Conservation (phyloP, 2,329 filamentous ascomycete species). For the Dothideomycetes sp. region DNA sequence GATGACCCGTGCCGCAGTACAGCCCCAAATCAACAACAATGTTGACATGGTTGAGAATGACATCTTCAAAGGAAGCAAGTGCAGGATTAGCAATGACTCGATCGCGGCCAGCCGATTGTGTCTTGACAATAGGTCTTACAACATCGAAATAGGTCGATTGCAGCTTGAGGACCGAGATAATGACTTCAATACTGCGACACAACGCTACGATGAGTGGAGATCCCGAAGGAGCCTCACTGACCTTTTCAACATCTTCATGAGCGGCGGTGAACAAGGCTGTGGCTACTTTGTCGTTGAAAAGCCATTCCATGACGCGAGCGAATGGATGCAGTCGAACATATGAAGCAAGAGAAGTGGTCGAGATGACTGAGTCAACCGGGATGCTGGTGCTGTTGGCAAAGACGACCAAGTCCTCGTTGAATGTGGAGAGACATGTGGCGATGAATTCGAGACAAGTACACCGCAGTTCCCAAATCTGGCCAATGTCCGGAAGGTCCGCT, state of each 20-base stretch:
- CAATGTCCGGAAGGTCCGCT: conserved; percentile 54
- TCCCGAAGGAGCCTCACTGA: conserved; percentile 63
- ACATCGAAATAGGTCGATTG: conserved; percentile 89
- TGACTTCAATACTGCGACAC: conserved; percentile 70
- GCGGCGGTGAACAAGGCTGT: conserved; percentile 67
- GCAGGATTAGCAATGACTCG: conserved; percentile 62
- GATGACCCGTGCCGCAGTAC: conserved; percentile 77
- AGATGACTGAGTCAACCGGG: conserved; percentile 64
- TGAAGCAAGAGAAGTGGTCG: conserved; percentile 61
- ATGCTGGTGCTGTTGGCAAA: conserved; percentile 72
- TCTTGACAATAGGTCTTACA: conserved; percentile 67
- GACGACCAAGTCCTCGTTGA: conserved; percentile 88
- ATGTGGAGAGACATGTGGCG: conserved; percentile 65
- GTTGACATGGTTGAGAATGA: conserved; percentile 68
- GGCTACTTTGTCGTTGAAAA: conserved; percentile 88
- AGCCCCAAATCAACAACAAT: conserved; percentile 75
- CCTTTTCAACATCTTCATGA: conserved; percentile 63
- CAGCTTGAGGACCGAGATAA: conserved; percentile 72
- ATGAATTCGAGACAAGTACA: conserved; percentile 80
- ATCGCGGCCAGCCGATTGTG: conserved; percentile 50
- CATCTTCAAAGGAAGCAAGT: conserved; percentile 86
- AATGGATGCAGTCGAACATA: conserved; percentile 91
- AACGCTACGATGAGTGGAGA: conserved; percentile 76
- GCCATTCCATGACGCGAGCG: conserved; percentile 91
- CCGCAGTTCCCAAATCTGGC: conserved; percentile 64